Evolutionary conservation across 2,329 filamentous ascomycete species (phyloP).

Genomic region (Alternaria infectoria): DNA sequence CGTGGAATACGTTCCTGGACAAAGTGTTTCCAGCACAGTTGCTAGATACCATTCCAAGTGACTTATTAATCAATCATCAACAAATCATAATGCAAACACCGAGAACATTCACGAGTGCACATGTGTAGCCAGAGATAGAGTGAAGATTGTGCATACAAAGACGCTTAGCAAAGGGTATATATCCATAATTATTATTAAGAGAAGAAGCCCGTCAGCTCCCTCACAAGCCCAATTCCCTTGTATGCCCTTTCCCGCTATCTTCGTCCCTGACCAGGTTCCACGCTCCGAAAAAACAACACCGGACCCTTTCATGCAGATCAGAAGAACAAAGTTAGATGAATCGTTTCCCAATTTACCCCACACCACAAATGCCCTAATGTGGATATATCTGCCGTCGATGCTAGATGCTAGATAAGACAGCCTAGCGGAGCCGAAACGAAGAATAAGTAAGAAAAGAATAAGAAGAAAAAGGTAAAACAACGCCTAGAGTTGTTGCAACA

Average conservation of each 20-base stretch:
- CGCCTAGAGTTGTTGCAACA: not conserved
- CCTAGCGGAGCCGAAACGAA: not conserved
- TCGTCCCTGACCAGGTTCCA: not conserved
- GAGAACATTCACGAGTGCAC: not conserved
- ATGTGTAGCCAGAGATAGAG: not conserved
- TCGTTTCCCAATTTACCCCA: not conserved
- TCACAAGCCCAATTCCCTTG: not conserved
- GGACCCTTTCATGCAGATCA: not conserved
- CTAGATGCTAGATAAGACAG: not conserved
- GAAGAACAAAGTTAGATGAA: not conserved
- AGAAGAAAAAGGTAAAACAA: not conserved
- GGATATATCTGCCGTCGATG: constrained; percentile 3
- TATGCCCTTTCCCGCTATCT: not conserved
- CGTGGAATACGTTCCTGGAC: not conserved
- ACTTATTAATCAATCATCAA: not conserved
- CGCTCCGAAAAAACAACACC: not conserved
- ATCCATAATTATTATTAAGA: constrained; percentile 5
- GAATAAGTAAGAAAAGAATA: not conserved
- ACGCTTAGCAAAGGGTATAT: not conserved
- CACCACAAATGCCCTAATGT: not conserved
- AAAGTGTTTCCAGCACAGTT: not conserved
- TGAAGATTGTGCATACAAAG: not conserved
- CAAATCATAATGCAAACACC: not conserved
- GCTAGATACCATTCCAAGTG: constrained; percentile 3
- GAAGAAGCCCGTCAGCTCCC: not conserved